Conservation (phyloP, 805 yeast genomes). For the Ogataea nitratoaversa region DNA sequence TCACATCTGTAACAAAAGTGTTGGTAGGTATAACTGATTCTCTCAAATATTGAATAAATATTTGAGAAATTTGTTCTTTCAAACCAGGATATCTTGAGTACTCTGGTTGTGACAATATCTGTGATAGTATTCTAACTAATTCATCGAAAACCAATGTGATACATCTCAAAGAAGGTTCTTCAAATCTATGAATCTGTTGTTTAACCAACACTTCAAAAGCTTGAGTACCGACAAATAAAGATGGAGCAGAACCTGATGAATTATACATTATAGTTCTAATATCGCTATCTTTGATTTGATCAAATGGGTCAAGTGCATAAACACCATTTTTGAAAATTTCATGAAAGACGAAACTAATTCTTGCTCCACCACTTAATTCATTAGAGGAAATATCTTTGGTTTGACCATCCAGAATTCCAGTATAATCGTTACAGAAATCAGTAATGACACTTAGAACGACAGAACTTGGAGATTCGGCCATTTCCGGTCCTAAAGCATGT, state of each 20-base stretch:
- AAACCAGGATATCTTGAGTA: constrained; percentile 87
- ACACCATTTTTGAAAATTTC: constrained; percentile 93
- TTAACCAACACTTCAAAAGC: constrained; percentile 95
- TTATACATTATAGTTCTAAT: constrained; percentile 96
- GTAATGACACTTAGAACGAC: constrained; percentile 89
- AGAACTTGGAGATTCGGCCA: constrained; percentile 83
- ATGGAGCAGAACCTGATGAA: constrained; percentile 94
- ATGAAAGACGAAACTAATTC: constrained; percentile 94
- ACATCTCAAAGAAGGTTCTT: constrained; percentile 88
- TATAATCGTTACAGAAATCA: constrained; percentile 86
- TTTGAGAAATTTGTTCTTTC: constrained; percentile 79
- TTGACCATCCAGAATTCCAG: constrained; percentile 88
- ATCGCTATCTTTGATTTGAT: constrained; percentile 91
- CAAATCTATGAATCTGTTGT: constrained; percentile 90
- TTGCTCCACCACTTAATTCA: constrained; percentile 96
- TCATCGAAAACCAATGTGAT: constrained; percentile 91
- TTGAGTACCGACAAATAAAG: constrained; percentile 93
- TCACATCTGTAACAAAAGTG: constrained; percentile 77
- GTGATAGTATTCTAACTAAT: constrained; percentile 83
- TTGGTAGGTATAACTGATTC: constrained; percentile 81
- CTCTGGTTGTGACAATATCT: constrained; percentile 75
- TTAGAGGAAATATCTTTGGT: constrained; percentile 82
- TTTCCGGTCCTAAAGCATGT: constrained; percentile 76
- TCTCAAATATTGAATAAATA: constrained; percentile 75
- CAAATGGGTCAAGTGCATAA: constrained; percentile 89